These are phyloP conservation scores for Debaryomyces udenii DNA, from an alignment of 1,139 yeast genomes.

Conservation along the genomic window DNA sequence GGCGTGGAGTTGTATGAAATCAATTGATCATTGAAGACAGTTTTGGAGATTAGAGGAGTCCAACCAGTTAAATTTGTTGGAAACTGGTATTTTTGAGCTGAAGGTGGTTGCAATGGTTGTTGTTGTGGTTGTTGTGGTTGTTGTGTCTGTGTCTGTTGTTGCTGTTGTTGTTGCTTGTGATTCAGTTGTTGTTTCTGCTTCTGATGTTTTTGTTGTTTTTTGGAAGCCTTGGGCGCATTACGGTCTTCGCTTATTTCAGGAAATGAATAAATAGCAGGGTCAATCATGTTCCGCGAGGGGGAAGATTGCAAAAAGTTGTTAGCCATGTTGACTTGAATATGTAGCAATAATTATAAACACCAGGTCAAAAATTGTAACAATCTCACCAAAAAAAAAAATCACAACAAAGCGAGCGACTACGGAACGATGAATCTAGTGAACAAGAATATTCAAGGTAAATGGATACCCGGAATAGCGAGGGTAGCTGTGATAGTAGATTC, in stretches of 20 bases:
- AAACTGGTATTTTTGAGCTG: constrained; percentile 27
- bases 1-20: constrained; percentile 45
- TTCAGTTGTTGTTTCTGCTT: neutral
- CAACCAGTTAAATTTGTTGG: constrained; percentile 38
- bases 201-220: neutral
- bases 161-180: constrained; percentile 10
- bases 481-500: no score
- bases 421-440: no score
- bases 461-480: no score
- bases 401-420: no score
- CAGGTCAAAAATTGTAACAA: no score
- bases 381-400: no score
- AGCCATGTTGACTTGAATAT: constrained; percentile 25
- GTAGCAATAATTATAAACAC: no score
- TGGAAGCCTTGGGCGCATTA: constrained; percentile 15
- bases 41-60: constrained; percentile 49
- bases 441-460: no score
- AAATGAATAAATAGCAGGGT: constrained; percentile 29
- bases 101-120: constrained; percentile 27
- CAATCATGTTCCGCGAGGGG: constrained; percentile 34
- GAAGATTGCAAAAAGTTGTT: constrained; percentile 39
- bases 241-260: constrained; percentile 16
- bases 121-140: constrained; percentile 12
- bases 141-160: constrained; percentile 10
- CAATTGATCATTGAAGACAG: constrained; percentile 40